A percentile compares a stretch with the other conserved stretches of the same genome.
phyloP scores from a whole-genome alignment of 78 protist species.

The Polysphondylium violaceum region DNA sequence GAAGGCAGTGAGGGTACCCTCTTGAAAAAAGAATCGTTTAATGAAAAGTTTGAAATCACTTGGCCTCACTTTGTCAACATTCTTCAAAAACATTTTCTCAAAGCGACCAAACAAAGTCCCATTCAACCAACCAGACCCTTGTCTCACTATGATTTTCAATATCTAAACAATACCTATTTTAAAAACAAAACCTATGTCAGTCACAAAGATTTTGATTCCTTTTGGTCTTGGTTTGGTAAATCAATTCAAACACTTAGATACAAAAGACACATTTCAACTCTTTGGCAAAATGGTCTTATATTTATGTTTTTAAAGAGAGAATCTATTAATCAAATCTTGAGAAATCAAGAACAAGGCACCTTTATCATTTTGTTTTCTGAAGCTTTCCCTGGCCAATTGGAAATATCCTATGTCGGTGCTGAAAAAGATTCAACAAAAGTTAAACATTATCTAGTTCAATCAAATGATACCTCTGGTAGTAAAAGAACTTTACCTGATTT shows the following conservation, averaged over 20 bases:
- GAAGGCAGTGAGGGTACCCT: slow-evolving; percentile 78
- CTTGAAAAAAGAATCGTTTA: slow-evolving; percentile 65
- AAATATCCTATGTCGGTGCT: slow-evolving; percentile 40
- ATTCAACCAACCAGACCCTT: slow-evolving; percentile 78
- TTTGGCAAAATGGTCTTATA: slow-evolving; percentile 79
- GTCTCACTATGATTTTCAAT: slow-evolving; percentile 66
- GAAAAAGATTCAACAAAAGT: slow-evolving; percentile 37
- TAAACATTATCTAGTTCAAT: slow-evolving; percentile 80
- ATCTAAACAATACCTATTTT: slow-evolving; percentile 49
- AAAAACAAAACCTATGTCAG: slow-evolving; percentile 34
- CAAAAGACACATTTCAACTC: slow-evolving; percentile 66
- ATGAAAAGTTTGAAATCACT: slow-evolving; percentile 71
- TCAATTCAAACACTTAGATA: slow-evolving; percentile 81
- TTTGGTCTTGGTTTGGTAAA: slow-evolving; percentile 87
- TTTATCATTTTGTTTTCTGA: slow-evolving; percentile 79
- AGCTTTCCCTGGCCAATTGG: slow-evolving; percentile 73
- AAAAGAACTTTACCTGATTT: slow-evolving; percentile 82
- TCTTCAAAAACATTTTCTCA: slow-evolving; percentile 80
- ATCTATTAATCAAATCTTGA: slow-evolving; percentile 26
- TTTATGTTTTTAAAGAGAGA: slow-evolving; percentile 78
- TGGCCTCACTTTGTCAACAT: slow-evolving; percentile 83
- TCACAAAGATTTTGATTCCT: slow-evolving; percentile 76
- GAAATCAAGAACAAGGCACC: slow-evolving; percentile 75
- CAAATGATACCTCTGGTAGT: slow-evolving; percentile 78
- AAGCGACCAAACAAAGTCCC: slow-evolving; percentile 82